Base-by-base conservation (phyloP, 2,329 filamentous ascomycete genomes). In the Penicillium sp. region DNA sequence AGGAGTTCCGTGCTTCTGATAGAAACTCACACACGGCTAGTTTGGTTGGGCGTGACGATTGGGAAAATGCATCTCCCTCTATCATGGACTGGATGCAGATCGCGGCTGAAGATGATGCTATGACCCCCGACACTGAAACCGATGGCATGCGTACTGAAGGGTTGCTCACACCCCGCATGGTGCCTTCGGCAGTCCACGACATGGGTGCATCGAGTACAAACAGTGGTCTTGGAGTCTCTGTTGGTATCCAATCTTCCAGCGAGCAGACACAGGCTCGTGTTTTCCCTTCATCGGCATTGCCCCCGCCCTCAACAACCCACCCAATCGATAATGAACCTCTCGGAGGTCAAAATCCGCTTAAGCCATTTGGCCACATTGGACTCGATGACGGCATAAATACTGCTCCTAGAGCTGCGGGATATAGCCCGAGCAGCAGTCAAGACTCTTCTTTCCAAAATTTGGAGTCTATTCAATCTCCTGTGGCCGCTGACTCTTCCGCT, bases 61-160 rank as follows among this genome's bases (percentile, higher is more conserved):
- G 77, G 77, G 75, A 76, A 53, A 71, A 76, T 59, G 77, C 78
- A 25, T 80, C 78, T 12, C 77, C 78, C 6, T 80, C 78, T 3
- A 76, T 80, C 38, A 72, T 73, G 47, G 77, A 80, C 56, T 80
- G 78, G 75, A 78, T 80, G 68, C 72, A 76, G 52, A 63, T 77
- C 38, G 76, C 74, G 19, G 73, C 73, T 5, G 71, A 71, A n/a
- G 72, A 77, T 56, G 72, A 66, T 42, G 56, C 65, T 14, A 49
- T 72, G 12, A 73, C 76, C 12, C 76, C 77, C 40, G 75, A 75
- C 36, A 46, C 57, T 22, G 61, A 60, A n/a, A 45, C 49, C 33
- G 65, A 69, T 40, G 58, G 63, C 36, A 61, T 53, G 19, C 57
- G 66, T 40, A 68, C 67, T 31, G 51, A 51, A n/a, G 67, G 67